Base-by-base conservation (phyloP, 768 basidiomycete species). In the Boletus rubescentipes region DNA sequence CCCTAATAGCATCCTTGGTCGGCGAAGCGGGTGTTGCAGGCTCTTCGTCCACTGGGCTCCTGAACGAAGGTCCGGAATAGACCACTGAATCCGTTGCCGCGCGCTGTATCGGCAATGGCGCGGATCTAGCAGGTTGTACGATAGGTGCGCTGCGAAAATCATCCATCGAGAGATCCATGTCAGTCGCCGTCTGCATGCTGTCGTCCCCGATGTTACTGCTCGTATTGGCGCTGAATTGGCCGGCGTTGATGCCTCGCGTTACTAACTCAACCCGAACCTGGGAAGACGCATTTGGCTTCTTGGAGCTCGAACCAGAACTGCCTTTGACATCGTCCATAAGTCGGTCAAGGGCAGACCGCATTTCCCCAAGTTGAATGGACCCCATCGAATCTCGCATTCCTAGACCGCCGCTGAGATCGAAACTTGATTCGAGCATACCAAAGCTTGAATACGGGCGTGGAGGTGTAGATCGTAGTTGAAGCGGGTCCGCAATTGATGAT, bases 291-390 rank as follows among this genome's bases (percentile, higher is more conserved):
- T 51, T 57, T 21, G 51, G 32, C 34, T 53, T 49, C 58, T 58
- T 64, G 63, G 57, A 71, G 69, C 55, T 62, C 20, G 68, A 16
- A 20, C 57, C 54, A 5, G 63, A 39, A 26, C 58, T 69, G 9
- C 63, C 69, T 52, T 70, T 67, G 18, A 87, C 85, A 51, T 87
- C 83, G 57, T 87, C 84, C 82, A 89, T 86, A 30, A 89, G 73
- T 40, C 85, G 73, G 63, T 89, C 87, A 30, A 89, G 75, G 7
- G 87, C 87, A 55, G 84, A 86, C 55, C 82, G 81, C 80, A 87
- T 87, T 43, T 87, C 87, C 57, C 81, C 79, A 26, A 85, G 82
- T 59, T 83, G 79, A 26, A 83, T 75, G 41, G 79, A 75, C 8
- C 77, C 76, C 64, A 79, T 66, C 14, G 76, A 79, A 72, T 76